Evolutionary conservation across 2,329 filamentous ascomycete species (phyloP), one percentile per base, ranked within the genome.

Genomic region (Cladosporium sp.): DNA sequence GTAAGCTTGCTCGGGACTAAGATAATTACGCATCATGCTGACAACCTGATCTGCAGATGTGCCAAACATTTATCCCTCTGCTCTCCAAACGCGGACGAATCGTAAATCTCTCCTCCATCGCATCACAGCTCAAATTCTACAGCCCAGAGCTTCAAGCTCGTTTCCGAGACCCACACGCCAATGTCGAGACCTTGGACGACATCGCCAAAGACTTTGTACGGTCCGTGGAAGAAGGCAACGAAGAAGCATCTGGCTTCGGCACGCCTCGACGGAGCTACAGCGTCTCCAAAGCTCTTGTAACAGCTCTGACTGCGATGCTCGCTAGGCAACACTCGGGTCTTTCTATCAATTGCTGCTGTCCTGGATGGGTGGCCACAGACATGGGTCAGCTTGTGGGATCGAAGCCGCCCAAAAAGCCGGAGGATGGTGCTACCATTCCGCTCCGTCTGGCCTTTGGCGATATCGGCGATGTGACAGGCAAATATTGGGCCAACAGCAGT

Each of bases 311-410:
- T 8, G 50, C 59, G 3, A 65, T 74, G 39, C 65, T 75, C 15
- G 69, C 71, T 3, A 60, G 63, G 14, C 63, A 73, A 51, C 60
- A 69, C 5, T 62, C 67, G 3, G 63, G 60, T 0, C 14, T 72
- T 17, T 54, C 69, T 6, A 67, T 74, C 57, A 76, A 76, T 51
- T 66, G 63, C 57, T 75, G 73, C 52, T 74, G 72, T 66, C 72
- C 73, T 9, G 74, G 73, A 8, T 73, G 71, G 70, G 67, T 73
- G 4, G 60, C 63, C n/a, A 74, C 71, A 25, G 71, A 73, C 40
- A 73, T 74, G 69, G 73, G 71, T n/a, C 50, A 58, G 25, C 63
- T 70, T 20, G 64, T 70, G 19, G 68, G 67, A 5, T 66, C 51
- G 22, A 60, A n/a, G 25, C 67, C 72, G 34, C 69, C 72, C 6